These are phyloP conservation scores for Paraurostyla sp. DNA, from an alignment of 73 alveolate genomes.

Conservation along the genomic window DNA sequence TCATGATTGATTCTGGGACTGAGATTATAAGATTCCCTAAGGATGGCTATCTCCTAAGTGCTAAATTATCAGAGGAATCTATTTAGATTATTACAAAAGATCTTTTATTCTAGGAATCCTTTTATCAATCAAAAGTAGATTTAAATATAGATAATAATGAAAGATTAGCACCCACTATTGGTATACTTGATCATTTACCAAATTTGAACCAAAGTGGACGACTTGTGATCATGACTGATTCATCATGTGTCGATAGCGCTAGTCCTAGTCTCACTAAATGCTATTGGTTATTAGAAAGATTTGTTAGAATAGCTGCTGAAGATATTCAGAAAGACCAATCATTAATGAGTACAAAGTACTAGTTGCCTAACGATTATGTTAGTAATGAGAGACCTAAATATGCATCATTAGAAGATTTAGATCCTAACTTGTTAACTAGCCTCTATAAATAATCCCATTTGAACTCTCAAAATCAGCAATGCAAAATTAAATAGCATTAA, in stretches of 20 bases:
- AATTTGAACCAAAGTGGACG: conserved; percentile 33
- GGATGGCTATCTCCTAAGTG: conserved; percentile 67
- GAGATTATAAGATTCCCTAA: conserved; percentile 62
- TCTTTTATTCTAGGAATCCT: neutral
- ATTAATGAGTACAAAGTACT: neutral
- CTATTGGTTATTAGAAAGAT: conserved; percentile 38
- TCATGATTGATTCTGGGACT: conserved; percentile 69
- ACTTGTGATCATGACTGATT: conserved; percentile 51
- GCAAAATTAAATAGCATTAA: neutral
- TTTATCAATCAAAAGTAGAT: conserved; percentile 6
- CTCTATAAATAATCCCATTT: conserved; percentile 26
- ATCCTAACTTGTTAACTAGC: neutral
- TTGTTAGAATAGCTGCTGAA: conserved; percentile 36
- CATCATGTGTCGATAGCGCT: conserved; percentile 58
- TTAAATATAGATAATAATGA: conserved; percentile 27
- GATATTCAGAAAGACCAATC: neutral
- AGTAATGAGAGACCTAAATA: neutral
- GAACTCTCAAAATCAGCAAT: neutral
- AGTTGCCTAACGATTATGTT: conserved; percentile 20
- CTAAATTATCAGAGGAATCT: conserved; percentile 60
- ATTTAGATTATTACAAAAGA: conserved; percentile 8
- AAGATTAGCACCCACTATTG: conserved; percentile 25
- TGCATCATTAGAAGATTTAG: neutral
- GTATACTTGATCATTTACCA: neutral
- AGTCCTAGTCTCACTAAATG: conserved; percentile 24